Base-by-base conservation (phyloP, 257 asterid species). In the Jacaranda mimosifolia region DNA sequence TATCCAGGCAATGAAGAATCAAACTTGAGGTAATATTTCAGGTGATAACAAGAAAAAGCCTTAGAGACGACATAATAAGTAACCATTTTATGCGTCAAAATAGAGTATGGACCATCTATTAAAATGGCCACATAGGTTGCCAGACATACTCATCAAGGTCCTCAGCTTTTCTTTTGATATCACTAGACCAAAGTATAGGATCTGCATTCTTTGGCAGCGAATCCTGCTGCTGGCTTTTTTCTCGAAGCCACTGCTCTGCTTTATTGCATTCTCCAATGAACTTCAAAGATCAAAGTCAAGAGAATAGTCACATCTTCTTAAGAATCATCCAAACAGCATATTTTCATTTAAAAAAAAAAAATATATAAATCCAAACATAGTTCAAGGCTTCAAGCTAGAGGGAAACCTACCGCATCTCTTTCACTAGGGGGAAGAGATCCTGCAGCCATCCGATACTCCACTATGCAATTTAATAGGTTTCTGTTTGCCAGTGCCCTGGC, bases 221-320 rank as follows among this genome's bases (percentile, higher is more conserved):
- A 74, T 93, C 95, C 84, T 96, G 99, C 81, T 83, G 95, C 52
- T 91, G 96, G 74, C 64, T 86, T 82, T 84, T 88, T 57, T 89
- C 96, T 80, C 80, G 84, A 76, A 96, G 89, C 99, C 99, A 96
- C 80, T 82, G 89, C 84, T 93, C 97, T 74, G 89, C 95, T 83
- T 84, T 86, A 79, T 72, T 80, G 89, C 98, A 96, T 86, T 93
- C 98, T 56, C 63, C 85, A 81, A 84, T 48, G 45, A 96, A 87
- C 99, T 96, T 82, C 82, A 83, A 74, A 79, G 48, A 80, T 77
- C 57, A 62, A 69, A 79, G 69, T 32, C 70, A 53, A 65, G 75
- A 45, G 21, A 43, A 74, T 46, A 19, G 49, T 49, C 45, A 67
- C n/a, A n/a, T n/a, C 39, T 57, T 81, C 46, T 60, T 45, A 39